Conservation (phyloP, 768 basidiomycete species). For the Suillus subaureus region DNA sequence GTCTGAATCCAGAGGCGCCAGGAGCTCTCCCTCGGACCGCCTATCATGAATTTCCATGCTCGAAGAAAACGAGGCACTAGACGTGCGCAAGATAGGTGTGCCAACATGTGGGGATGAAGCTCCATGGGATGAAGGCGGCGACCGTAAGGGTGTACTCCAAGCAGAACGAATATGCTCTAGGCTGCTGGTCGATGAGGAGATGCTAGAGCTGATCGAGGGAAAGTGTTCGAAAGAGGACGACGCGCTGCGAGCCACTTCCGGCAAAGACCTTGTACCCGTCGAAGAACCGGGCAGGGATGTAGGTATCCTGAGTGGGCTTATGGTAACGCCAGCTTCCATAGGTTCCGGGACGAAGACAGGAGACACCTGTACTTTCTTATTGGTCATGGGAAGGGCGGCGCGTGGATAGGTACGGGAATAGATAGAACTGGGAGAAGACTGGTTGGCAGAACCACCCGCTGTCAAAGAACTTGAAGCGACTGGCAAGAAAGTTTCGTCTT, state of each 20-base stretch:
- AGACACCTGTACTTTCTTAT: constrained; percentile 58
- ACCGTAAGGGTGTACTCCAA: constrained; percentile 43
- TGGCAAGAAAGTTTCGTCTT: constrained; percentile 33
- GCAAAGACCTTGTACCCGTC: constrained; percentile 14
- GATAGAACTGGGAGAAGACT: constrained; percentile 23
- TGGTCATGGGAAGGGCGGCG: constrained; percentile 35
- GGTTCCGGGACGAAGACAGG: constrained; percentile 53
- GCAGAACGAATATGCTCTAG: constrained; percentile 30
- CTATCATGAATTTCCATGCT: constrained; percentile 15
- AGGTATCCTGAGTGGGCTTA: constrained; percentile 28
- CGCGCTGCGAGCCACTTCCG: constrained; percentile 7
- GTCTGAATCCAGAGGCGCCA: constrained; percentile 18
- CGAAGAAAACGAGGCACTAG: constrained; percentile 19
- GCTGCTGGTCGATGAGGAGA: constrained; percentile 23
- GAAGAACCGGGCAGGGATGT: constrained; percentile 11
- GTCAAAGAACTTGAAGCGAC: constrained; percentile 26
- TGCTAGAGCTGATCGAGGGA: constrained; percentile 35
- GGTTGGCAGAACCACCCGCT: constrained; percentile 11
- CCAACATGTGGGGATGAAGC: constrained; percentile 19
- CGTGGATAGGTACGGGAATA: constrained; percentile 33
- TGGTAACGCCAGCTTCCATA: constrained; percentile 50
- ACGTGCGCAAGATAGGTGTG: constrained; percentile 16
- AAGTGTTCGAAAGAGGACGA: constrained; percentile 34
- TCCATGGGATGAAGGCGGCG: constrained; percentile 16
- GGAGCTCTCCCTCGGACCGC: not conserved